Conservation (phyloP, 352 stramenopile species). For the Pythium pyrilobum region DNA sequence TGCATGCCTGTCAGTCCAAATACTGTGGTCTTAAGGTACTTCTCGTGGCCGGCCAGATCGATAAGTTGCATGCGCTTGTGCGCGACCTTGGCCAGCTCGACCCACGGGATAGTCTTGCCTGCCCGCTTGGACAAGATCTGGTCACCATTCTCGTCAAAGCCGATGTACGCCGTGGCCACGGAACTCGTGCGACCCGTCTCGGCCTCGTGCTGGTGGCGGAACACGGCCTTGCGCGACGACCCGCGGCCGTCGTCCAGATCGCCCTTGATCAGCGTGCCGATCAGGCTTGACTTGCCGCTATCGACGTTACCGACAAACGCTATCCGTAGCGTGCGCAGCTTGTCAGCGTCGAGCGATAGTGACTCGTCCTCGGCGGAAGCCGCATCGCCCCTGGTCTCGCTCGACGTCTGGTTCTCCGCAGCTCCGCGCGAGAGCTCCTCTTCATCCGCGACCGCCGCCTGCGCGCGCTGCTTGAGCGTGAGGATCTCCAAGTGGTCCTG, state of each 20-base stretch:
- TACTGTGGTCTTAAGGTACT: slow-evolving; percentile 99
- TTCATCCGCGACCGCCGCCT: too few species aligned
- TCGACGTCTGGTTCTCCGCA: not conserved
- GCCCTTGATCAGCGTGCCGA: slow-evolving; percentile 92
- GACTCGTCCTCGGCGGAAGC: not conserved
- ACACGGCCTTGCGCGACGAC: slow-evolving; percentile 73
- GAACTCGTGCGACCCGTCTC: slow-evolving; percentile 81
- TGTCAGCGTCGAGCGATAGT: slow-evolving; percentile 28
- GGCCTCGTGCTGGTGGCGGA: slow-evolving; percentile 84
- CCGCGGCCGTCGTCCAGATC: slow-evolving; percentile 95
- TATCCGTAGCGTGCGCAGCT: slow-evolving; percentile 71
- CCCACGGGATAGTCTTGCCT: slow-evolving; percentile 75
- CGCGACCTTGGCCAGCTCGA: slow-evolving; percentile 68
- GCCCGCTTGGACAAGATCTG: slow-evolving; percentile 75
- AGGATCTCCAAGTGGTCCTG: slow-evolving; percentile 24
- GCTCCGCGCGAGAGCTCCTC: too few species aligned
- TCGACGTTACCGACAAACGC: slow-evolving; percentile 92
- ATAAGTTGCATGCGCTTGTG: slow-evolving; percentile 87
- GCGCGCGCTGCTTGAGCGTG: slow-evolving; percentile 20
- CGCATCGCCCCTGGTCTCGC: not conserved
- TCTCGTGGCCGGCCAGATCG: slow-evolving; percentile 93
- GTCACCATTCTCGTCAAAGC: slow-evolving; percentile 66
- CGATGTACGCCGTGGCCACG: slow-evolving; percentile 78
- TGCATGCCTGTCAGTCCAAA: slow-evolving; percentile 97
- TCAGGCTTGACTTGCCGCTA: slow-evolving; percentile 92